Conservation (phyloP, 2,329 filamentous ascomycete species). For the Fusarium sp. region DNA sequence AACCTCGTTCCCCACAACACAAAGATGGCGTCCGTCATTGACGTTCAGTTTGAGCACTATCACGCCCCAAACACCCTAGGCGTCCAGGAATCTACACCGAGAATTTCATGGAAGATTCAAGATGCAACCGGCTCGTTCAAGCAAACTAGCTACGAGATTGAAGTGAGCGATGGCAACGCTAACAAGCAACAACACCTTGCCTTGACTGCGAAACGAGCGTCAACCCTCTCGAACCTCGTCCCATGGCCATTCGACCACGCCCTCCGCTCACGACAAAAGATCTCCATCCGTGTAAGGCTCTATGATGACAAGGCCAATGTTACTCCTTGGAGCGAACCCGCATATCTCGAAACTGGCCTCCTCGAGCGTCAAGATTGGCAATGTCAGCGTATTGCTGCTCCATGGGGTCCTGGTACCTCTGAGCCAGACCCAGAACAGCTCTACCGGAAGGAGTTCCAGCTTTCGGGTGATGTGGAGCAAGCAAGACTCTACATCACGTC, state of each 20-base stretch:
- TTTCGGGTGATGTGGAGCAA: background rate
- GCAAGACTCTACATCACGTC: constrained; percentile 60
- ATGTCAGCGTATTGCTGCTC: constrained; percentile 44
- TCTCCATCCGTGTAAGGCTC: constrained; percentile 23
- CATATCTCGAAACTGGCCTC: constrained; percentile 48
- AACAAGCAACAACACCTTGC: background rate
- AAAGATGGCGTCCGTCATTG: constrained; percentile 1
- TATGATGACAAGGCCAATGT: constrained; percentile 1
- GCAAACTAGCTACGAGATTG: constrained; percentile 29
- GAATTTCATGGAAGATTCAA: constrained; percentile 29
- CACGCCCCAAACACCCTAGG: constrained; percentile 12
- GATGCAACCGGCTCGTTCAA: background rate
- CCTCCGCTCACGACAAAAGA: constrained; percentile 18
- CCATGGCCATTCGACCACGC: constrained; percentile 19
- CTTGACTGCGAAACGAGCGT: background rate
- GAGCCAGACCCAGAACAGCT: constrained; percentile 39
- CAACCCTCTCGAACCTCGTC: constrained; percentile 10
- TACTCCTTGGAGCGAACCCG: constrained; percentile 28
- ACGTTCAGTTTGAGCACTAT: constrained; percentile 27
- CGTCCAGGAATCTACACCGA: constrained; percentile 7
- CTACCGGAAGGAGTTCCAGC: constrained; percentile 19
- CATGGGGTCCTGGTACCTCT: constrained; percentile 33
- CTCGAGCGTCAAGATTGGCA: constrained; percentile 47
- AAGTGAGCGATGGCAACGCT: constrained; percentile 3
- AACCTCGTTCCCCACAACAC: background rate